These are phyloP conservation scores for Claviceps sp. DNA, from an alignment of 2,329 filamentous ascomycete genomes.

Conservation along the genomic window DNA sequence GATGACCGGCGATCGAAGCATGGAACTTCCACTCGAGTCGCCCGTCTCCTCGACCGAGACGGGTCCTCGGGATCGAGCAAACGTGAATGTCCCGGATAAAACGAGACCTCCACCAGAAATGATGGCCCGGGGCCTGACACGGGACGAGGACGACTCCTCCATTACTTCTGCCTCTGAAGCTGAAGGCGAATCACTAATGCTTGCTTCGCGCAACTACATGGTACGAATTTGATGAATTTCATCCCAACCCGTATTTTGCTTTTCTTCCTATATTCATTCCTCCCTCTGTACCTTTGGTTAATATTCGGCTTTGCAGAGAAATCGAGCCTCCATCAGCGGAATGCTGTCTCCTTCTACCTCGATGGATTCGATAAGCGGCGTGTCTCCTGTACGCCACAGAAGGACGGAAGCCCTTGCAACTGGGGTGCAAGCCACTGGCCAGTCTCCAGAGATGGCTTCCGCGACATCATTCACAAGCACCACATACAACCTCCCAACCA, in stretches of 20 bases:
- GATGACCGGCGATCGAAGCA: conserved; percentile 85
- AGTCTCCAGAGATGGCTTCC: conserved; percentile 39
- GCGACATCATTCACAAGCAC: conserved; percentile 50
- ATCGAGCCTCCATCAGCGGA: conserved; percentile 53
- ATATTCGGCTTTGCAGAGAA: conserved; percentile 28
- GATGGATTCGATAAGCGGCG: conserved; percentile 75
- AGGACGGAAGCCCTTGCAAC: conserved; percentile 43
- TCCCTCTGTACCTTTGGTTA: background rate
- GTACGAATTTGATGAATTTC: conserved; percentile 29
- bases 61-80: conserved; percentile 78
- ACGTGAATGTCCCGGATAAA: conserved; percentile 77
- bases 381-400: conserved; percentile 44
- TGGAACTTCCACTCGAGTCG: conserved; percentile 87
- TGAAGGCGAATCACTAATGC: conserved; percentile 60
- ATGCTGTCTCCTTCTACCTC: conserved; percentile 77
- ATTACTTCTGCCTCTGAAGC: conserved; percentile 71
- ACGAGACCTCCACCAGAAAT: conserved; percentile 82
- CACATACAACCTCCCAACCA: conserved; percentile 42
- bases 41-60: conserved; percentile 68
- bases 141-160: conserved; percentile 85
- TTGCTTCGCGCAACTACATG: conserved; percentile 54
- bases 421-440: conserved; percentile 21
- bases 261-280: background rate
- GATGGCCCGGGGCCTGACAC: conserved; percentile 69
- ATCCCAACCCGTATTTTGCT: background rate